These are phyloP conservation scores for Solanum clarkiae DNA, from an alignment of 257 asterid genomes.

Conservation along the genomic window DNA sequence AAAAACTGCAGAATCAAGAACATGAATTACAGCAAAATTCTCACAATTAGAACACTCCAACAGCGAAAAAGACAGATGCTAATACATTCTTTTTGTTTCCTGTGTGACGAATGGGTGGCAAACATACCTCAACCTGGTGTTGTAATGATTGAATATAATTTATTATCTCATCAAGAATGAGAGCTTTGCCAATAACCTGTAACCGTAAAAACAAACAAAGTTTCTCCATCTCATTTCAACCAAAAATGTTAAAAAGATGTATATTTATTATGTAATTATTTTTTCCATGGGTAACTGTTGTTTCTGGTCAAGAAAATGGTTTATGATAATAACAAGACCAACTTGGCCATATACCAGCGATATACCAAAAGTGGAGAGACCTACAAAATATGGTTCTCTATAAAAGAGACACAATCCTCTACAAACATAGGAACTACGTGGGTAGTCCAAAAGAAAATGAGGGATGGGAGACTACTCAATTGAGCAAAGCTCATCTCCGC, in stretches of 20 bases:
- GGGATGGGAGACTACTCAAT: not conserved
- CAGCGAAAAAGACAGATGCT: not conserved
- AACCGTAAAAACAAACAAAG: constrained; percentile 3
- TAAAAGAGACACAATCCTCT: not conserved
- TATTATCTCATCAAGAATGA: constrained; percentile 84
- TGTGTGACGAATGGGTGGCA: not conserved
- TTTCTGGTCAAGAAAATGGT: not conserved
- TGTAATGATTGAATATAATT: constrained; percentile 82
- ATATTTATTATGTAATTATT: not conserved
- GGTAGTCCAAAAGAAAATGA: not conserved
- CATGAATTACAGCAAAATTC: not conserved
- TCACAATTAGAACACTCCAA: not conserved
- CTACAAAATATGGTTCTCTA: not conserved
- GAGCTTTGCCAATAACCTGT: constrained; percentile 82
- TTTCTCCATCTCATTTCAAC: not conserved
- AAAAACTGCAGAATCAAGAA: constrained; percentile 41
- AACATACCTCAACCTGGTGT: constrained; percentile 74
- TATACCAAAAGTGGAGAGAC: not conserved
- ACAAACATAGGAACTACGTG: not conserved
- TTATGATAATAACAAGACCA: not conserved
- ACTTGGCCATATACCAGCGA: not conserved
- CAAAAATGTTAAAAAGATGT: not conserved
- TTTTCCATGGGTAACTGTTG: not conserved
- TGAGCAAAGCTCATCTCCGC: not conserved
- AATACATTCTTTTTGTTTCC: not conserved